Conservation (phyloP, 1,284 basidiomycete genomes). For the Apiotrichum brassicae region DNA sequence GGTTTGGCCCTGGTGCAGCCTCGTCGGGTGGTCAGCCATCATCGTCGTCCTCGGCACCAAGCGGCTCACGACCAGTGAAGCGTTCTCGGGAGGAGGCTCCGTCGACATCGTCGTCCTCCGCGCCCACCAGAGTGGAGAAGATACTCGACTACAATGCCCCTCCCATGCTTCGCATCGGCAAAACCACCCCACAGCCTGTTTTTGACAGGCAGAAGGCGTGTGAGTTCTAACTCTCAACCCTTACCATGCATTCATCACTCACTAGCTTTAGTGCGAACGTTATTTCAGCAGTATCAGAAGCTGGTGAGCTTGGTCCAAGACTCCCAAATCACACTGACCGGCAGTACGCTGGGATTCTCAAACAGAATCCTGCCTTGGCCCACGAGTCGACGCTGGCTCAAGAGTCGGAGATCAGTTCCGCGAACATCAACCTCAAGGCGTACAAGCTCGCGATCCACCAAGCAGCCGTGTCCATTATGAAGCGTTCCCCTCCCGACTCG, state of each 20-base stretch:
- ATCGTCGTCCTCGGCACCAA: no score
- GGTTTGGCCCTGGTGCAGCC: no score
- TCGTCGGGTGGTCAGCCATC: no score
- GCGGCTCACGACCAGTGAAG: no score
- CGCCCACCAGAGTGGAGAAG: no score
- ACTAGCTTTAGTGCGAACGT: constrained; percentile 27
- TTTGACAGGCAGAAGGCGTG: constrained; percentile 38
- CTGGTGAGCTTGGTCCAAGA: constrained; percentile 23
- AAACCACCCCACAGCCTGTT: constrained; percentile 28
- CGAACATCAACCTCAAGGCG: constrained; percentile 30
- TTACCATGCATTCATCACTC: neutral
- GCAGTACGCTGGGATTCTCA: constrained; percentile 31
- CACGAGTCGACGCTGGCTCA: constrained; percentile 32
- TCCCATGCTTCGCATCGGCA: constrained; percentile 20
- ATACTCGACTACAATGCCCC: neutral
- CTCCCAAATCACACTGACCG: neutral
- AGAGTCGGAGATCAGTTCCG: constrained; percentile 33
- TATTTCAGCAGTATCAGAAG: constrained; percentile 37
- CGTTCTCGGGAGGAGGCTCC: no score
- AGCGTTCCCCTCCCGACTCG: constrained; percentile 59
- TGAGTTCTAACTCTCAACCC: constrained; percentile 8
- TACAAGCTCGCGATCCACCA: constrained; percentile 45
- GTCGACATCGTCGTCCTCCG: no score
- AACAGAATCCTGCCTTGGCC: constrained; percentile 30
- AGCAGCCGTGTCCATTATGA: constrained; percentile 45